phyloP scores from a whole-genome alignment of 352 stramenopile species.

The Thalassiosira exigua region DNA sequence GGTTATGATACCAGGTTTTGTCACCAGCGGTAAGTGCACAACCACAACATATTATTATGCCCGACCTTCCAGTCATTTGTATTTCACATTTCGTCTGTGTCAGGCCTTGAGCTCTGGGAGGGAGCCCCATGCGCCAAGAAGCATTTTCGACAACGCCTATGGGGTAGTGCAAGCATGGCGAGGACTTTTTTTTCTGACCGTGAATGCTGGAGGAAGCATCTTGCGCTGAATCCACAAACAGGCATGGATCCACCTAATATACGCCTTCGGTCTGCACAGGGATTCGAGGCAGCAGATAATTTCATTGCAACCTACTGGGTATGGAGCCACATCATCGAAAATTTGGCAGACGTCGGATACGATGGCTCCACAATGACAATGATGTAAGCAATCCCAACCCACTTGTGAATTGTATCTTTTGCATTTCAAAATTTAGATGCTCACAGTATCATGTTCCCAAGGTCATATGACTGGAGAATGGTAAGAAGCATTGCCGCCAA shows the following conservation, averaged over 20 bases:
- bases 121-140: conserved; percentile 87
- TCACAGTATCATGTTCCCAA: too few relatives aligned
- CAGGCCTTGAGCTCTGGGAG: conserved; percentile 93
- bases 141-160: conserved; percentile 92
- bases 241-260: conserved; percentile 89
- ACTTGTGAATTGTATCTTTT: too few relatives aligned
- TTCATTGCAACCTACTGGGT: conserved; percentile 95
- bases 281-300: conserved; percentile 92
- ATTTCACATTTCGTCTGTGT: not conserved
- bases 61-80: not conserved
- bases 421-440: too few relatives aligned
- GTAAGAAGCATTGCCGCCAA: conserved; percentile 51
- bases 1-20: conserved; percentile 92
- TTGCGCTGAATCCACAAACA: conserved; percentile 90
- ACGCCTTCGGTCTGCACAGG: conserved; percentile 83
- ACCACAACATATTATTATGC: not conserved
- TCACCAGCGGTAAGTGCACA: conserved; percentile 85
- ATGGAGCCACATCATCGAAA: conserved; percentile 89
- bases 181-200: conserved; percentile 76
- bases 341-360: conserved; percentile 89
- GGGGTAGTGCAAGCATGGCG: conserved; percentile 89
- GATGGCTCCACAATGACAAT: conserved; percentile 89
- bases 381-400: too few relatives aligned
- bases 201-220: conserved; percentile 92
- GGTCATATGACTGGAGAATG: conserved; percentile 81